Conservation (phyloP, 139 green algal species). For the Coccomyxa sp. region DNA sequence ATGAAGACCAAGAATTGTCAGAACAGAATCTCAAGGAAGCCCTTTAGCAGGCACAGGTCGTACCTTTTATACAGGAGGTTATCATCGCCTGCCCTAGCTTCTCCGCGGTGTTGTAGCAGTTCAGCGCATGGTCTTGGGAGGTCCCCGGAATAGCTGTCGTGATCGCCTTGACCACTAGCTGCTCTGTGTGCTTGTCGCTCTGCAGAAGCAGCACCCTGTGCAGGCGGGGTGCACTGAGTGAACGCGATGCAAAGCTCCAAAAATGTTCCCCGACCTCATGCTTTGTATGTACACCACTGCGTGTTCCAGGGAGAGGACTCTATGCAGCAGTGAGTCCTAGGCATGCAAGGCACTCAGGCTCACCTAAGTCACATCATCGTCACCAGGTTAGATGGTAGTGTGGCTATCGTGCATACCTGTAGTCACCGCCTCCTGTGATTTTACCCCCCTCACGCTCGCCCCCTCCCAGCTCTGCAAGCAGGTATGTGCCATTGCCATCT, state of each 20-base stretch:
- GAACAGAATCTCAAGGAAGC: too few relatives aligned
- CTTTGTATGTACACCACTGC: background rate
- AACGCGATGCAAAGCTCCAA: background rate
- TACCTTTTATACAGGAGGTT: conserved; percentile 41
- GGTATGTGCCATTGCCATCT: too few relatives aligned
- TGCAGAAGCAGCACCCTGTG: conserved; percentile 40
- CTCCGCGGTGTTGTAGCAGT: conserved; percentile 47
- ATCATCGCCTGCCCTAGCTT: conserved; percentile 53
- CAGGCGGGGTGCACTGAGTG: background rate
- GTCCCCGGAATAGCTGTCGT: conserved; percentile 13
- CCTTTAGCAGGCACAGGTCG: too few relatives aligned
- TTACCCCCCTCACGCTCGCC: background rate
- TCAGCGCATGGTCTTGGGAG: conserved; percentile 24
- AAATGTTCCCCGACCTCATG: background rate
- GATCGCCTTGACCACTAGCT: conserved; percentile 33
- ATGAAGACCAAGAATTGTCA: too few relatives aligned
- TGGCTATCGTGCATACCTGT: background rate
- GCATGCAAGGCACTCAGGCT: background rate
- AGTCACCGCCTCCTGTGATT: background rate
- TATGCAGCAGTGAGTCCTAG: background rate
- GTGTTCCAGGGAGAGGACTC: background rate
- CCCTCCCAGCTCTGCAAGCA: background rate
- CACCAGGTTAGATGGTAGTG: too few relatives aligned
- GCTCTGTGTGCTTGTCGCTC: conserved; percentile 35
- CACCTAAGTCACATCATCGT: too few relatives aligned